Evolutionary conservation across 2,329 filamentous ascomycete genomes (phyloP).

Genomic region (Sarocladiaceae sp.): DNA sequence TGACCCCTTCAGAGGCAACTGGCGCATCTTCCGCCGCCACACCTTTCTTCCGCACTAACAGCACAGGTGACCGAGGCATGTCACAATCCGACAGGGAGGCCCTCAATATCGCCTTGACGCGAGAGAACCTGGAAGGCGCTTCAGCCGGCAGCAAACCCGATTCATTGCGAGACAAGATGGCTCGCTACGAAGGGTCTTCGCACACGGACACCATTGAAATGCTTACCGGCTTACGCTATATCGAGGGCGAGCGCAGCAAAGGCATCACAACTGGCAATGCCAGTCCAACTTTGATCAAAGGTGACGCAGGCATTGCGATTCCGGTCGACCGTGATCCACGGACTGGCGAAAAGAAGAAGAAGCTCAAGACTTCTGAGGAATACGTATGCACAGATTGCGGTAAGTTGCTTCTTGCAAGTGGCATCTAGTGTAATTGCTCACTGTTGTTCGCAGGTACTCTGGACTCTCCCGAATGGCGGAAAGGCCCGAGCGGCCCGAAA

Average conservation of each 20-base stretch:
- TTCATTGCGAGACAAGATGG: conserved; percentile 81
- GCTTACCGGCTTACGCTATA: conserved; percentile 82
- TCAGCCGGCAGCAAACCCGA: conserved; percentile 62
- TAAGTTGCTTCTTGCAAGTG: conserved; percentile 27
- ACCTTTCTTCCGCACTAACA: conserved; percentile 26
- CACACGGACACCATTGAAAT: conserved; percentile 90
- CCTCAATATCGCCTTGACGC: conserved; percentile 66
- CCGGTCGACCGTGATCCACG: conserved; percentile 72
- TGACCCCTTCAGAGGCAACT: conserved; percentile 45
- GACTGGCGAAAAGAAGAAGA: conserved; percentile 78
- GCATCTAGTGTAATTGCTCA: background rate
- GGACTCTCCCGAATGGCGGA: conserved; percentile 94
- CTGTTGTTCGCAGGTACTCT: conserved; percentile 55
- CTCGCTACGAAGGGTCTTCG: conserved; percentile 69
- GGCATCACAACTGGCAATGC: conserved; percentile 84
- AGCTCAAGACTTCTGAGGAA: conserved; percentile 77
- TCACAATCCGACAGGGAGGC: conserved; percentile 61
- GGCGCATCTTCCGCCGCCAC: conserved; percentile 26
- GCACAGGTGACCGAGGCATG: conserved; percentile 46
- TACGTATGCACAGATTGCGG: conserved; percentile 96
- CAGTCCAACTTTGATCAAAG: conserved; percentile 76
- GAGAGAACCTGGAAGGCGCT: conserved; percentile 72
- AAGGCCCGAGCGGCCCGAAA: conserved; percentile 88
- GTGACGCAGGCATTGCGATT: conserved; percentile 82
- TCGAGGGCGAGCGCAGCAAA: conserved; percentile 81